phyloP scores from a whole-genome alignment of 495 filamentous ascomycete species.

The Hapsidospora chrysogenum region DNA sequence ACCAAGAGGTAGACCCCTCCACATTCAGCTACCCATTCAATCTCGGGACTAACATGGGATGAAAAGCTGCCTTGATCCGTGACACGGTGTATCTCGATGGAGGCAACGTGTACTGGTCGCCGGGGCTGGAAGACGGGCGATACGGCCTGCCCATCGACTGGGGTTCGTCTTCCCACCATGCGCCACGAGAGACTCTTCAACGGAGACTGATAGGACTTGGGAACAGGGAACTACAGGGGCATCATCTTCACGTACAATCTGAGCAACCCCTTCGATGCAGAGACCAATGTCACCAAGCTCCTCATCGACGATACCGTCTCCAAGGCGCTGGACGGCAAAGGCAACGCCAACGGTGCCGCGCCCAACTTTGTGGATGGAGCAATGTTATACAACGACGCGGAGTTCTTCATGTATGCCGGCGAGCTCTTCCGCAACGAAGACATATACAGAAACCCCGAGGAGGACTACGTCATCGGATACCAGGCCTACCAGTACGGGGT shows the following conservation, averaged over 20 bases:
- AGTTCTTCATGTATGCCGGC: slow-evolving; percentile 39
- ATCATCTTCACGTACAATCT: slow-evolving; percentile 40
- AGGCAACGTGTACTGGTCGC: slow-evolving; percentile 33
- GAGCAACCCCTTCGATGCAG: slow-evolving; percentile 36
- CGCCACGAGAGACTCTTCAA: too few relatives aligned
- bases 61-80: slow-evolving; percentile 41
- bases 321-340: slow-evolving; percentile 21
- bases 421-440: slow-evolving; percentile 9
- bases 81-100: slow-evolving; percentile 58
- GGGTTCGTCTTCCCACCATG: slow-evolving; percentile 16
- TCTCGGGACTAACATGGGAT: too few relatives aligned
- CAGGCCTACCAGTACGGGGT: slow-evolving; percentile 31
- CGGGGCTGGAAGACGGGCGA: slow-evolving; percentile 22
- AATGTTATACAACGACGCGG: slow-evolving; percentile 47
- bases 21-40: too few relatives aligned
- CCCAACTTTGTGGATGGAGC: slow-evolving; percentile 45
- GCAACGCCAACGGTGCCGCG: slow-evolving; percentile 35
- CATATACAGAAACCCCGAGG: slow-evolving; percentile 12
- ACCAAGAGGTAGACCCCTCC: slow-evolving; percentile 38
- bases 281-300: slow-evolving; percentile 32
- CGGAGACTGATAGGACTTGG: too few relatives aligned
- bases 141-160: slow-evolving; percentile 7
- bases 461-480: slow-evolving; percentile 28
- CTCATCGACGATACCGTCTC: slow-evolving; percentile 22
- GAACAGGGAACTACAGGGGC: slow-evolving; percentile 25